Evolutionary conservation across 1,139 yeast genomes (phyloP), one percentile per base, ranked within the genome.

Genomic region (Nadsonia commutata): DNA sequence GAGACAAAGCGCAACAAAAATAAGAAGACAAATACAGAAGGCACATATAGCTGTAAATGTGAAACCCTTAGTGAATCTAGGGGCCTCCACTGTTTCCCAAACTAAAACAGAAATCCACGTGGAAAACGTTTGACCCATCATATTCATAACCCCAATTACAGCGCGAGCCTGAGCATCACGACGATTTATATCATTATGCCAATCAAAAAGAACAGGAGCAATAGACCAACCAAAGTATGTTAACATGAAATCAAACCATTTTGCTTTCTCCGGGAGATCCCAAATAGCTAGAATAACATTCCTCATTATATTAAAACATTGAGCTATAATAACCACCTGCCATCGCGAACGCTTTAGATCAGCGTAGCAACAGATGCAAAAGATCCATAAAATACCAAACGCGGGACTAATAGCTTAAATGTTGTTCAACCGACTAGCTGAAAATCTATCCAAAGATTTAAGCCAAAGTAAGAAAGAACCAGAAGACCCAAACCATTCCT

Each of bases 401-500:
- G 71, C 77, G 1, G 77, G 74, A 1, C 76, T 66, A 13, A 70
- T 57, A 38, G 76, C 63, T 4, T 74, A 58, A 75, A 22, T 22
- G 11, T 22, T 22, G 9, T 22, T 7, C 11, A 22, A 22, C 11
- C 27, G 7, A 22, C 27, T 11, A 11, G 27, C 9, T 22, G 27
- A 22, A 22, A 22, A 22, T 22, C 27, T 22, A 22, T 22, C 27
- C 27, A 69, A 58, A 18, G 74, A 68, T 50, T 70, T 65, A 41
- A 72, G 59, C 77, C 77, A 72, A 39, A 72, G 59, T 17, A 72
- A 61, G 55, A 74, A 78, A 19, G 66, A 59, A 38, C 83, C 78
- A 11, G 71, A 62, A 2, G 67, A 53, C n/a, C n/a, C n/a, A n/a
- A n/a, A 18, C 68, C 68, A 49, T 67, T 72, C 45, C 62, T 65